Evolutionary conservation across 2,329 filamentous ascomycete species (phyloP), one percentile per base, ranked within the genome.

Genomic region (Diplodia sapinea): DNA sequence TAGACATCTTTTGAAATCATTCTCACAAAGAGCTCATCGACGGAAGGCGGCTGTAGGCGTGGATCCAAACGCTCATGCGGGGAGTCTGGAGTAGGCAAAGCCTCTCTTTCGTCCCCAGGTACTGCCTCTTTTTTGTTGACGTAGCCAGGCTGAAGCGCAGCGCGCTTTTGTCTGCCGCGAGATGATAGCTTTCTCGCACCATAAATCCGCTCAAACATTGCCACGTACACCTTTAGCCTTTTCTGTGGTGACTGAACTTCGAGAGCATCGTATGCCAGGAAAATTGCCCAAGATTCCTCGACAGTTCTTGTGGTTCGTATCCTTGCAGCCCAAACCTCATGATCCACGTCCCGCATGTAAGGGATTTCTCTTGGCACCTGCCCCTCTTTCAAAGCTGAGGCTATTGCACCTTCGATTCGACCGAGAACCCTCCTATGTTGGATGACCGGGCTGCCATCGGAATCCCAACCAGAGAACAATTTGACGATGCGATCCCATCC

Each of bases 231-330:
- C 31, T 77, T 74, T 15, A 59, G 17, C 17, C 15, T 62, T 20
- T 26, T 38, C 36, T 77, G 70, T 65, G 77, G 75, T n/a, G 77
- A 72, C 11, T 74, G 74, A 43, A 78, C 71, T 9, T 74, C 75
- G 15, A 79, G 77, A 26, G 83, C 79, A 73, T 87, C 81, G 69
- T 83, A 87, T 5, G 85, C 82, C 51, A 88, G 75, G 73, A 88
- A 90, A 69, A 85, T 87, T 26, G 87, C 87, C 88, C 88, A 90
- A 6, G 88, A 87, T 77, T 90, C 87, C 69, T 86, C 82, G 56
- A 86, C 76, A 4, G 87, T 89, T 43, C 88, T 81, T 12, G 88
- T 90, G 26, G 86, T 82, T 55, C 80, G 79, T 64, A 90, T 85
- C 12, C 87, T 82, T 38, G 85, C 86, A 67, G 81, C 81, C 87